phyloP scores from a whole-genome alignment of 2,329 filamentous ascomycete genomes.

The Neofusicoccum kwambonambiense region DNA sequence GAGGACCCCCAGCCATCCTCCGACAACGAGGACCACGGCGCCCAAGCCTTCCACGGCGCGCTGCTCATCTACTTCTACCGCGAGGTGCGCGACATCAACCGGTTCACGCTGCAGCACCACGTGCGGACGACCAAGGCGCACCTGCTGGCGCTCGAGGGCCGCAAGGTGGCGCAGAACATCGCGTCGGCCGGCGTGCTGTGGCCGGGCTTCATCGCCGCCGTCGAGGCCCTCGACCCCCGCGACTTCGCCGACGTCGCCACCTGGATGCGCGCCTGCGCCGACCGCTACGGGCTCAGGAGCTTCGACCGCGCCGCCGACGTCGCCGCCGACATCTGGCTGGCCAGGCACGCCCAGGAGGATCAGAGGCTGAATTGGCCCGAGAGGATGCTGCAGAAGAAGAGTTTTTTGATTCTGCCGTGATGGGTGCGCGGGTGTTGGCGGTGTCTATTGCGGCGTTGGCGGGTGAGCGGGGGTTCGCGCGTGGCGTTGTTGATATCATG shows the following conservation, averaged over 20 bases:
- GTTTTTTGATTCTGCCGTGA: slow-evolving; percentile 4
- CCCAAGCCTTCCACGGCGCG: neutral
- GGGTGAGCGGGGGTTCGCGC: neutral
- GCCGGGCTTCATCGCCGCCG: slow-evolving; percentile 10
- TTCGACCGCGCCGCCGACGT: slow-evolving; percentile 6
- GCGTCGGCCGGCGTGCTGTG: neutral
- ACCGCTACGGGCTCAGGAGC: neutral
- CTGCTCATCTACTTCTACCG: slow-evolving; percentile 12
- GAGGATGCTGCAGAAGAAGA: slow-evolving; percentile 6
- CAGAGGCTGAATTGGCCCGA: neutral
- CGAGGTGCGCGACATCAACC: slow-evolving; percentile 1
- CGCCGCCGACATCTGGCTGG: neutral
- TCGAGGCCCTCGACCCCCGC: neutral
- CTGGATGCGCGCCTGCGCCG: slow-evolving; percentile 1
- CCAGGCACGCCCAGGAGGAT: neutral
- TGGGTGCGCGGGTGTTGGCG: neutral
- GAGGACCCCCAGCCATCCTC: neutral
- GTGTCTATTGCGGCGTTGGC: neutral
- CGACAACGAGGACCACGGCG: neutral
- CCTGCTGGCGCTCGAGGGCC: slow-evolving; percentile 2
- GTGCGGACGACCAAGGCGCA: neutral
- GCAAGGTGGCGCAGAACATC: neutral
- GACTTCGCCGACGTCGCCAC: neutral
- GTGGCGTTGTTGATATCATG: too few relatives aligned
- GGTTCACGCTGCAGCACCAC: neutral